These are phyloP conservation scores for Tolypocladium ophioglossoides DNA, from an alignment of 2,329 filamentous ascomycete species.

Conservation along the genomic window DNA sequence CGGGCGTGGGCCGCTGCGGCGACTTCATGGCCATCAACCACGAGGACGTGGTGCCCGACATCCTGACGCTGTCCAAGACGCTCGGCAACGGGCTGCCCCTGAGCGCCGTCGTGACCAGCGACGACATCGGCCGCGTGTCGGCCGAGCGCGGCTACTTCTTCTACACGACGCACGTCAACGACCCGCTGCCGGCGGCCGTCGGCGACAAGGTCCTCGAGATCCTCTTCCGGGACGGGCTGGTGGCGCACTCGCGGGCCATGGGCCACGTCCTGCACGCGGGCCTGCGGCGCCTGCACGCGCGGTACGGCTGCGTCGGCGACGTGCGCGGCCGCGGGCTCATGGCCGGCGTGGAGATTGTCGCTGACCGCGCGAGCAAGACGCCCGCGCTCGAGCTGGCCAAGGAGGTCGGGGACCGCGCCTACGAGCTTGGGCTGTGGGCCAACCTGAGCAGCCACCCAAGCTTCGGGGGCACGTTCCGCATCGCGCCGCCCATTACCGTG, in stretches of 20 bases:
- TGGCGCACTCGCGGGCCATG: conserved; percentile 29
- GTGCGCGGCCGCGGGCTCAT: conserved; percentile 49
- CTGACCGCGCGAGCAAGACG: conserved; percentile 34
- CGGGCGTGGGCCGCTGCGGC: conserved; percentile 44
- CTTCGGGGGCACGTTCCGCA: conserved; percentile 46
- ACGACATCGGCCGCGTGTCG: conserved; percentile 38
- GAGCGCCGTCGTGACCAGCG: conserved; percentile 44
- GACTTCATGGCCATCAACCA: conserved; percentile 49
- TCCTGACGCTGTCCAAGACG: conserved; percentile 50
- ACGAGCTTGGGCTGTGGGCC: conserved; percentile 42
- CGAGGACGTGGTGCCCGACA: conserved; percentile 44
- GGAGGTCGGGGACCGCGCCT: conserved; percentile 34
- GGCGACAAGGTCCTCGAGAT: conserved; percentile 53
- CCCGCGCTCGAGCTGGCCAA: conserved; percentile 36
- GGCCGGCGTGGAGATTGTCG: conserved; percentile 48
- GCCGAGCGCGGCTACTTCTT: conserved; percentile 41
- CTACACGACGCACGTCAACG: conserved; percentile 53
- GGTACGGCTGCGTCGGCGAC: conserved; percentile 52
- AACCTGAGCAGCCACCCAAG: conserved; percentile 43
- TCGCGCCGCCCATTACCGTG: conserved; percentile 51
- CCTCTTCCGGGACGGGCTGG: conserved; percentile 43
- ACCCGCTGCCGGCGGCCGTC: conserved; percentile 48
- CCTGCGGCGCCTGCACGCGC: conserved; percentile 31
- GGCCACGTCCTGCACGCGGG: conserved; percentile 36
- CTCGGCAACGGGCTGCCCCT: conserved; percentile 50